These are phyloP conservation scores for Yamadazyma mexicana DNA, from an alignment of 1,139 yeast genomes.

Conservation along the genomic window DNA sequence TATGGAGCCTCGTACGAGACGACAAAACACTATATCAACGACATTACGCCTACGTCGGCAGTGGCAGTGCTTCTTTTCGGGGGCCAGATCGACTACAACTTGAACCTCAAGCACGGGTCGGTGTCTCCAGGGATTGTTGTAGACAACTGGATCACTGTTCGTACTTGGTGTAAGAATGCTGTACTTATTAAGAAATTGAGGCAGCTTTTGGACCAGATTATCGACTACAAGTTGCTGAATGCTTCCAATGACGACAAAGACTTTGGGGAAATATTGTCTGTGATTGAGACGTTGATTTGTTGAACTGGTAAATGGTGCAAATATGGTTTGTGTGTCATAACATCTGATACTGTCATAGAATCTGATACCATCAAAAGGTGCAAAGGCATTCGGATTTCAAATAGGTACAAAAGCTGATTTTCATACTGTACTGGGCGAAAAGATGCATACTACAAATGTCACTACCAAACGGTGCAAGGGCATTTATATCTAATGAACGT, in stretches of 20 bases:
- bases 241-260: conserved; percentile 1
- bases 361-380: too few species aligned
- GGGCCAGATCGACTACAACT: conserved; percentile 71
- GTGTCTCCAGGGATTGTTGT: conserved; percentile 66
- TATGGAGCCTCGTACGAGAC: conserved; percentile 62
- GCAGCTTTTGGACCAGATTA: conserved; percentile 61
- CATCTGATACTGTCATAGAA: too few species aligned
- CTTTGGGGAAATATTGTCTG: not conserved
- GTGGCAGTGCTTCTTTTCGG: conserved; percentile 77
- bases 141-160: conserved; percentile 78
- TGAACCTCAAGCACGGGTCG: conserved; percentile 37
- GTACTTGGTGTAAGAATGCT: conserved; percentile 94
- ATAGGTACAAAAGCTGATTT: too few species aligned
- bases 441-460: too few species aligned
- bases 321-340: too few species aligned
- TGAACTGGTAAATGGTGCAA: too few species aligned
- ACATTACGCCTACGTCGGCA: conserved; percentile 75
- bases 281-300: conserved; percentile 2
- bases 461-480: too few species aligned
- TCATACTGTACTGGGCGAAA: too few species aligned
- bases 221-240: conserved; percentile 48
- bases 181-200: conserved; percentile 75
- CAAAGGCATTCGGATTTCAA: too few species aligned
- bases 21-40: conserved; percentile 67
- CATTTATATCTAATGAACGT: too few species aligned